Evolutionary conservation across 768 basidiomycete genomes (phyloP).

Genomic region (Boletus reticuloceps): DNA sequence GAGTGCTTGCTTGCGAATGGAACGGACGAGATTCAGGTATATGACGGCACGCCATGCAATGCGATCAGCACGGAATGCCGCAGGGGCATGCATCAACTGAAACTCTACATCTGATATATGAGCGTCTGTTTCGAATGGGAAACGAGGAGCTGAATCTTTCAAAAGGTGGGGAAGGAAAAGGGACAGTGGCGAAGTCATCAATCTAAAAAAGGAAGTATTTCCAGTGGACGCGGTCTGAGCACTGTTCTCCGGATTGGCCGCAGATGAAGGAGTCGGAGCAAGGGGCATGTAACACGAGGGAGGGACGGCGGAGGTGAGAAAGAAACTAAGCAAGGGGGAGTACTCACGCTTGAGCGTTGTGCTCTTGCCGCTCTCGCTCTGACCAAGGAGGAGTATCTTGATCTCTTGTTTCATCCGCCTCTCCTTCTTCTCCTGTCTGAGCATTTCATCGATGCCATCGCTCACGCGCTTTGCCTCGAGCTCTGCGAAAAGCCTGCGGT

Average conservation of each 20-base stretch:
- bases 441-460: conserved; percentile 77
- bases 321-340: neutral
- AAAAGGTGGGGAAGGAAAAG: neutral
- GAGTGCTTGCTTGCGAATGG: conserved; percentile 61
- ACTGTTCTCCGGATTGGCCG: conserved; percentile 1
- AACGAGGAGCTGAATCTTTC: neutral
- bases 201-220: conserved; percentile 5
- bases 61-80: conserved; percentile 74
- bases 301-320: conserved; percentile 4
- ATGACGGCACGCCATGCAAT: conserved; percentile 87
- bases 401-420: conserved; percentile 63
- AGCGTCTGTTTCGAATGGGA: conserved; percentile 13
- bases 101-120: conserved; percentile 55
- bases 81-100: conserved; percentile 75
- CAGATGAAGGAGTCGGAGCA: neutral
- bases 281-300: neutral
- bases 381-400: conserved; percentile 77
- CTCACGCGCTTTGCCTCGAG: conserved; percentile 69
- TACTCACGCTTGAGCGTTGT: conserved; percentile 86
- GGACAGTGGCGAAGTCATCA: conserved; percentile 1
- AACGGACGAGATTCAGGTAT: conserved; percentile 84
- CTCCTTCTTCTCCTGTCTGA: conserved; percentile 63
- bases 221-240: neutral
- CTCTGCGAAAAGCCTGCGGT: conserved; percentile 63
- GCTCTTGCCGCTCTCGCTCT: conserved; percentile 89